A percentile compares a stretch with the other conserved stretches of the same genome.
These are phyloP conservation scores for Colletotrichum scovillei DNA, from an alignment of 2,329 filamentous ascomycete species.

Conservation along the genomic window DNA sequence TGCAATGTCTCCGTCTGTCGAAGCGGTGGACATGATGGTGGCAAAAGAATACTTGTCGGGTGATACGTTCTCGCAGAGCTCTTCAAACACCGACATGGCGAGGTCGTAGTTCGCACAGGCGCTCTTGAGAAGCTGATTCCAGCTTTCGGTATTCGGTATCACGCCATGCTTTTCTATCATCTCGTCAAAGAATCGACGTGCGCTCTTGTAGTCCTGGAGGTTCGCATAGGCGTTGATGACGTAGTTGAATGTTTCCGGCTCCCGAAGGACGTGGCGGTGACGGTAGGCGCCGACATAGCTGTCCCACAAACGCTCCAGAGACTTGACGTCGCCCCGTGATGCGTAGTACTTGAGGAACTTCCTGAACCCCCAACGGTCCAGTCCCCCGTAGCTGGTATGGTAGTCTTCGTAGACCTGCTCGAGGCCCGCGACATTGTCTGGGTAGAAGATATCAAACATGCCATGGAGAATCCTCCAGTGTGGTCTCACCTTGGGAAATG, in stretches of 20 bases:
- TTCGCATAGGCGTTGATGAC: constrained; percentile 79
- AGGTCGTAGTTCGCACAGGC: constrained; percentile 75
- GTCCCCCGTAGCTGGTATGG: constrained; percentile 50
- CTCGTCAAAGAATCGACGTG: constrained; percentile 70
- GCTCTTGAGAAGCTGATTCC: constrained; percentile 83
- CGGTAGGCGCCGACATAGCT: constrained; percentile 51
- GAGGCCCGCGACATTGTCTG: constrained; percentile 52
- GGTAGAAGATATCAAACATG: constrained; percentile 57
- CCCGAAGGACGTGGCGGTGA: constrained; percentile 45
- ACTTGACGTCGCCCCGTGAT: constrained; percentile 56
- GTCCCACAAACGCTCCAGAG: constrained; percentile 58
- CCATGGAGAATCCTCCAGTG: constrained; percentile 52
- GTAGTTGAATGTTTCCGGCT: constrained; percentile 59
- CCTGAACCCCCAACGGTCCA: constrained; percentile 58
- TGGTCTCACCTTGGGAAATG: constrained; percentile 51
- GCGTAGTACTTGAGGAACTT: constrained; percentile 63
- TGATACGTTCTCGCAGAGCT: constrained; percentile 60
- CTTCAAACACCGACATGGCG: constrained; percentile 72
- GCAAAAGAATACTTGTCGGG: constrained; percentile 76
- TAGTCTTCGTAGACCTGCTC: constrained; percentile 63
- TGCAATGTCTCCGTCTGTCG: constrained; percentile 78
- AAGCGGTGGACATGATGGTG: constrained; percentile 79
- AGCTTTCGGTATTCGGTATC: constrained; percentile 69
- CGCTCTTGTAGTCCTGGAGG: constrained; percentile 70
- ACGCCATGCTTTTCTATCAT: constrained; percentile 67